Evolutionary conservation across 2,329 filamentous ascomycete species (phyloP).

Genomic region (Fusarium drepaniforme): DNA sequence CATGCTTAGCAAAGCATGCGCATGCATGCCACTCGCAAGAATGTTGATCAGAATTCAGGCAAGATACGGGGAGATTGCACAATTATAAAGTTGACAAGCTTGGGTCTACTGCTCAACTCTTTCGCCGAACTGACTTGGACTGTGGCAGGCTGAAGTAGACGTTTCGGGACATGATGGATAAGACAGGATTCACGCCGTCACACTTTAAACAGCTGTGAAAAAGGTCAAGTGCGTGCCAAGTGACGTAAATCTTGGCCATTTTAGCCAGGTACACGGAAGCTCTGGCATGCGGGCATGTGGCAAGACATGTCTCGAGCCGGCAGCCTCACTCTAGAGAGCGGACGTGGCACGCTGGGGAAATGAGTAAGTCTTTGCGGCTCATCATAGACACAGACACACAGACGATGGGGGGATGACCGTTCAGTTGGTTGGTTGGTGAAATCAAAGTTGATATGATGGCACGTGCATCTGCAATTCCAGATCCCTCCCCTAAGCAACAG

Average conservation of each 20-base stretch:
- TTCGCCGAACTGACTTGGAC: neutral
- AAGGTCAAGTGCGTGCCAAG: slow-evolving; percentile 18
- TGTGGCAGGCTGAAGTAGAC: slow-evolving; percentile 7
- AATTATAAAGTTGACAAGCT: slow-evolving; percentile 5
- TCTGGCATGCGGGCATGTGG: slow-evolving; percentile 34
- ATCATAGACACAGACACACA: neutral
- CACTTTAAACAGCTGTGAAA: slow-evolving; percentile 6
- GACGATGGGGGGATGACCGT: neutral
- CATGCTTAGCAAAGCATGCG: neutral
- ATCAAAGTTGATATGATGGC: slow-evolving; percentile 28
- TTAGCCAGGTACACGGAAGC: slow-evolving; percentile 27
- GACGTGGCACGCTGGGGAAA: slow-evolving; percentile 38
- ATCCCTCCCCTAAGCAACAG: slow-evolving; percentile 39
- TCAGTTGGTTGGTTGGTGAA: neutral
- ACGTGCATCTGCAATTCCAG: slow-evolving; percentile 32
- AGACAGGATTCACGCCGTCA: slow-evolving; percentile 1
- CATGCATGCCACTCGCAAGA: neutral
- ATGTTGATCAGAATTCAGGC: slow-evolving; percentile 9
- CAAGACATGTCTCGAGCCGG: slow-evolving; percentile 37
- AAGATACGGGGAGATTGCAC: neutral
- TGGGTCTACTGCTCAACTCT: neutral
- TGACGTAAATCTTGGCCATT: slow-evolving; percentile 18
- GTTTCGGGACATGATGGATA: neutral
- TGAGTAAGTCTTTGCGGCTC: slow-evolving; percentile 33
- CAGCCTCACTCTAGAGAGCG: slow-evolving; percentile 37